These are phyloP conservation scores for Galeopsis tetrahit DNA, from an alignment of 257 asterid genomes.

Conservation along the genomic window DNA sequence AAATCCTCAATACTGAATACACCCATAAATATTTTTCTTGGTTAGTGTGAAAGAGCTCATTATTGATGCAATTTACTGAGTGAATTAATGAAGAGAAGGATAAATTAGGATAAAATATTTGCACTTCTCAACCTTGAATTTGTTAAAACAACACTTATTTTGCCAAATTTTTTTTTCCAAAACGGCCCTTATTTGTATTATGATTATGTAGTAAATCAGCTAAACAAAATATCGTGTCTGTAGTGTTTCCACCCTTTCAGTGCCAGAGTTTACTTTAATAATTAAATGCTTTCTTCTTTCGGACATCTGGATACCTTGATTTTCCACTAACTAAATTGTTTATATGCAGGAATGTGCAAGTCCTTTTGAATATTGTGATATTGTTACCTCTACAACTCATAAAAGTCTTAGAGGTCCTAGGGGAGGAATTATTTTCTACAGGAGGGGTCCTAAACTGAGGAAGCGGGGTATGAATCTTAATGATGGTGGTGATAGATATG, in stretches of 20 bases:
- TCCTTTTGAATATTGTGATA: slow-evolving; percentile 88
- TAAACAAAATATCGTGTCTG: background rate
- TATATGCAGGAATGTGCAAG: slow-evolving; percentile 72
- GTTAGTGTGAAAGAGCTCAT: background rate
- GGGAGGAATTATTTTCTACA: slow-evolving; percentile 86
- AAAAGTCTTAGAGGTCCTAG: slow-evolving; percentile 98
- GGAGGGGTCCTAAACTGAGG: slow-evolving; percentile 82
- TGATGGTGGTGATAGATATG: slow-evolving; percentile 76
- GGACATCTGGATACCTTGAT: slow-evolving; percentile 18
- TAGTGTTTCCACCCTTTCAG: background rate
- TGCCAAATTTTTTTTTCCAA: too few relatives aligned
- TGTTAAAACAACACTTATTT: background rate
- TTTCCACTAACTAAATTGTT: slow-evolving; percentile 28
- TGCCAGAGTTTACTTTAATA: background rate
- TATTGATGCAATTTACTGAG: background rate
- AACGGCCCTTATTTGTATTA: background rate
- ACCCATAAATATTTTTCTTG: background rate
- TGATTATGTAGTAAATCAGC: background rate
- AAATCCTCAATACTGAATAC: background rate
- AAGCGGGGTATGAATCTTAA: slow-evolving; percentile 71
- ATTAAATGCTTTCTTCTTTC: background rate
- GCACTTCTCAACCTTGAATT: background rate
- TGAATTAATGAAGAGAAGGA: background rate
- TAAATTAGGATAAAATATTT: background rate
- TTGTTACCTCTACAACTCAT: slow-evolving; percentile 94